phyloP scores from a whole-genome alignment of 352 stramenopile species.

The Blastocystis sp. region DNA sequence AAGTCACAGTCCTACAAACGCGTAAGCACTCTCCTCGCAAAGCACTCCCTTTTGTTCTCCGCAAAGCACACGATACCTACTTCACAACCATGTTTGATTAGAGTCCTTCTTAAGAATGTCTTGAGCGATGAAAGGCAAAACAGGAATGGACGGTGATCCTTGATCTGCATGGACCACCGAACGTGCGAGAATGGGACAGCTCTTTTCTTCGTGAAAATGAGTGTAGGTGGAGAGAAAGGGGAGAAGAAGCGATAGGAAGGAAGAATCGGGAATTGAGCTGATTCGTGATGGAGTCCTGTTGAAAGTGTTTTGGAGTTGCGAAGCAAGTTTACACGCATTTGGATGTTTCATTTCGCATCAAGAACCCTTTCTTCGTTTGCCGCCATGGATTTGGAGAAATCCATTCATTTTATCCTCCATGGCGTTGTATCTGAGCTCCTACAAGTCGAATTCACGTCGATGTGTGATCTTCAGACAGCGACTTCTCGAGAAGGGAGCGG shows the following conservation, averaged over 20 bases:
- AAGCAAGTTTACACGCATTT: too few relatives aligned
- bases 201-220: too few relatives aligned
- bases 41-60: neutral
- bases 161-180: too few relatives aligned
- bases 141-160: too few relatives aligned
- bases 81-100: slow-evolving; percentile 46
- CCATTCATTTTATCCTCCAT: neutral
- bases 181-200: too few relatives aligned
- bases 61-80: neutral
- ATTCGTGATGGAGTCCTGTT: too few relatives aligned
- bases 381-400: neutral
- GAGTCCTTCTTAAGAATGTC: neutral
- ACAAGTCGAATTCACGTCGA: neutral
- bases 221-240: too few relatives aligned
- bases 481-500: neutral
- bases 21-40: slow-evolving; percentile 37
- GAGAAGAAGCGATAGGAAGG: too few relatives aligned
- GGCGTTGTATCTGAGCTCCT: neutral
- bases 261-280: too few relatives aligned
- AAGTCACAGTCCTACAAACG: slow-evolving; percentile 78
- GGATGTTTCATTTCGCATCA: too few relatives aligned
- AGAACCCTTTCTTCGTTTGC: neutral
- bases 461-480: neutral
- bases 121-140: neutral
- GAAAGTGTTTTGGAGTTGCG: too few relatives aligned